phyloP scores from a whole-genome alignment of 2,329 filamentous ascomycete species.

The Stachybotrys elegans region DNA sequence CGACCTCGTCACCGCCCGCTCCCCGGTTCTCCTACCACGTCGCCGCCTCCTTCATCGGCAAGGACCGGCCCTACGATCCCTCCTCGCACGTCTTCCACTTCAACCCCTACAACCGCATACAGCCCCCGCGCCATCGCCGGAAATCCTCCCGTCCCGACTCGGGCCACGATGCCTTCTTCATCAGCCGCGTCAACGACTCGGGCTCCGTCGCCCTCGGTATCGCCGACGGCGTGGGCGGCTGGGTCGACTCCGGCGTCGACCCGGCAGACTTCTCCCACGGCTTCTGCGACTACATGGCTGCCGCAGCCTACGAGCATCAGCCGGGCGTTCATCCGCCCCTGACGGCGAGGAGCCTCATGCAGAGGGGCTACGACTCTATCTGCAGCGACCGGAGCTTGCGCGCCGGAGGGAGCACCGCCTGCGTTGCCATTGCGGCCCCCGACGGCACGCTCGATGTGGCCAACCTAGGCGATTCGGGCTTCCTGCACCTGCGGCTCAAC shows the following conservation, averaged over 20 bases:
- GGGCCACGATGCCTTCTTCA: conserved; percentile 96
- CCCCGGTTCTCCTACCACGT: conserved; percentile 60
- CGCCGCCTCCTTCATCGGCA: conserved; percentile 70
- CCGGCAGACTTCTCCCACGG: conserved; percentile 94
- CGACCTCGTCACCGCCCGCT: conserved; percentile 15
- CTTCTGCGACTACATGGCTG: conserved; percentile 89
- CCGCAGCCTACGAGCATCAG: conserved; percentile 58
- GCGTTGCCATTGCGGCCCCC: conserved; percentile 70
- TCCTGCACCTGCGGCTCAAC: conserved; percentile 78
- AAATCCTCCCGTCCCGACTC: conserved; percentile 59
- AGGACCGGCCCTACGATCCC: conserved; percentile 63
- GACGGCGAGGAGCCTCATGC: conserved; percentile 67
- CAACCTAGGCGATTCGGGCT: conserved; percentile 94
- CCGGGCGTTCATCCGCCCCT: conserved; percentile 33
- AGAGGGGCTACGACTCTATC: conserved; percentile 78
- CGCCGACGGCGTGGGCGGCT: conserved; percentile 92
- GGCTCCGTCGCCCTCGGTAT: conserved; percentile 78
- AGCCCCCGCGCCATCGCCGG: conserved; percentile 34
- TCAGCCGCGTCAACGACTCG: conserved; percentile 69
- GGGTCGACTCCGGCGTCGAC: conserved; percentile 88
- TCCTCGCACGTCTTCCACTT: conserved; percentile 68
- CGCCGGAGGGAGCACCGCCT: conserved; percentile 89
- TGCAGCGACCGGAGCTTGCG: conserved; percentile 66
- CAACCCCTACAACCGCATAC: conserved; percentile 57
- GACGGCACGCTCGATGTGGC: conserved; percentile 79